Base-by-base conservation (phyloP, 139 green algal species). In the Gonium pectorale region DNA sequence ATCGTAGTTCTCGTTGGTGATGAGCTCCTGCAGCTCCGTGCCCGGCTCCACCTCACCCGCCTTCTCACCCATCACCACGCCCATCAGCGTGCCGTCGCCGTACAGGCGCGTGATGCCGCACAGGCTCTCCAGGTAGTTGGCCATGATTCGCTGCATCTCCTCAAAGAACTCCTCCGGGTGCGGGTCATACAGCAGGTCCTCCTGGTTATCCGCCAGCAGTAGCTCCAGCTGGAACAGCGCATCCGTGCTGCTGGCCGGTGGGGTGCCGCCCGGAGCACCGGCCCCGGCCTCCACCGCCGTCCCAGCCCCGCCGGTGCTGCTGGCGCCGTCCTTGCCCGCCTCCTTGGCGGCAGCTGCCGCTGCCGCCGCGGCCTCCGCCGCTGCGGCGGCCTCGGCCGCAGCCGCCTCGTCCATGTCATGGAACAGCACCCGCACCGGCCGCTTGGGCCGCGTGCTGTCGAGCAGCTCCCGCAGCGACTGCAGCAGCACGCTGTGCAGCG, bases 171-270 rank as follows among this genome's bases (percentile, higher is more conserved):
- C 88, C 27, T 87, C 77, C 3, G 81, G 89, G 35, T 89, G 54
- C 49, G 92, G 93, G 27, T 88, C 77, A 59, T 90, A 94, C 63
- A 86, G 41, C 41, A 95, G 85, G 38, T 87, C 64, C 43, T 86
- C 81, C 40, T 81, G 44, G 35, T 73, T 87, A 2, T 92, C 68
- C 49, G 91, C 70, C 31, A 94, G 80, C 44, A 96, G 77, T 29
- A 95, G 70, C 72, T 96, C 85, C 38, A 96, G 60, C 86, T 92
- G 67, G 82, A 96, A 94, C 56, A 96, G 70, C 35, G 91, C 83
- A 67, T 49, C 59, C 9, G 38, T 68, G 69, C 15, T 4, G 4
- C 5, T 3, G 2, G 44, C 83, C 26, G n/a, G 19, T 26, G 38
- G 41, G 27, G 41, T 38, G 7, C 60, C 77, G 3, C 26, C 77